These are phyloP conservation scores for Monilinia aucupariae DNA, from an alignment of 2,329 filamentous ascomycete genomes.

Conservation along the genomic window DNA sequence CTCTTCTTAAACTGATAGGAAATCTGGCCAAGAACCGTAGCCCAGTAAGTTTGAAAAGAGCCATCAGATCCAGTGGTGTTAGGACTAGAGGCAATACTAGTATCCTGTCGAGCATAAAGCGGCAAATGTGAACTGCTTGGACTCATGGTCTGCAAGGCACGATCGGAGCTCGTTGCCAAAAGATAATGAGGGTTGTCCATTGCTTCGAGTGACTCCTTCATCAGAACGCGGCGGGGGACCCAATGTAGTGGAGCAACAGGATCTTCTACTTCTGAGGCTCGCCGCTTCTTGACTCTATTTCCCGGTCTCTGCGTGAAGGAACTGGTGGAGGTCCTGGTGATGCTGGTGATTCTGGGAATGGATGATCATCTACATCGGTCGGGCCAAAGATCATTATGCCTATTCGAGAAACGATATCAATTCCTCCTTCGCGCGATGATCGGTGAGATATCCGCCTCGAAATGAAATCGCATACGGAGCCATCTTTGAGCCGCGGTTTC, in stretches of 20 bases:
- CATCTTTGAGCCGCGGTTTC: background rate
- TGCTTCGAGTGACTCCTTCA: background rate
- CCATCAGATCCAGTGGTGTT: background rate
- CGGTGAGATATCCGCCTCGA: background rate
- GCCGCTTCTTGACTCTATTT: slow-evolving; percentile 9
- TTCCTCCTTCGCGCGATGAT: background rate
- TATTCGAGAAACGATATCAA: background rate
- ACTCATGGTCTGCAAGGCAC: background rate
- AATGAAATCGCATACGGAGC: background rate
- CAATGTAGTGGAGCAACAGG: background rate
- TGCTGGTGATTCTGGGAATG: background rate
- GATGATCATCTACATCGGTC: background rate
- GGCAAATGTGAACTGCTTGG: background rate
- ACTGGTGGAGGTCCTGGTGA: background rate
- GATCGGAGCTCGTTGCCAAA: background rate
- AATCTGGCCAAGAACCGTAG: slow-evolving; percentile 9
- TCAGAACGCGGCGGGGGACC: too few species aligned
- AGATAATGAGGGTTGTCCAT: background rate
- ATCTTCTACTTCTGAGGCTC: background rate
- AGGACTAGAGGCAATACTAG: background rate
- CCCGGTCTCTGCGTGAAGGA: background rate
- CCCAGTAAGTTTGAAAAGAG: background rate
- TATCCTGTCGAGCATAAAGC: too few species aligned
- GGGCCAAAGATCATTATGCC: background rate
- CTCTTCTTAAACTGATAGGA: background rate